Evolutionary conservation across 768 basidiomycete genomes (phyloP).

Genomic region (Lanmaoa pseudosensibilis): DNA sequence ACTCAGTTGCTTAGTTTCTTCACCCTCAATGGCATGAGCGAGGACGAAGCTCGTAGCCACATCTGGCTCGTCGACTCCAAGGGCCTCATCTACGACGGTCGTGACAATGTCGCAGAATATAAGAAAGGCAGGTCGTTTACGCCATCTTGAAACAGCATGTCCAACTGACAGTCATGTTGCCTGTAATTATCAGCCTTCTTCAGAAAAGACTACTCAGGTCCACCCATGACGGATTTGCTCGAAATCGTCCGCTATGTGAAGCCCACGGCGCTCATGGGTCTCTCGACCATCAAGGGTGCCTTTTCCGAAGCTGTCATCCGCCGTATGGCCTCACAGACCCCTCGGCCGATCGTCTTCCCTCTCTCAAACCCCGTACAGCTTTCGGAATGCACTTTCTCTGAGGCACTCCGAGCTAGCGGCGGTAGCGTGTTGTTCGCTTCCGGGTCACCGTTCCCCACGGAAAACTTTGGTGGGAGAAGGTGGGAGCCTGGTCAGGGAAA

Average conservation of each 20-base stretch:
- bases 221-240: conserved; percentile 69
- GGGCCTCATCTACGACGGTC: conserved; percentile 76
- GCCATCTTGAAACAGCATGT: background rate
- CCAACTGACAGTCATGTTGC: background rate
- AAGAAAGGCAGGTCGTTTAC: conserved; percentile 65
- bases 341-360: conserved; percentile 88
- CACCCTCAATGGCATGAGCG: conserved; percentile 71
- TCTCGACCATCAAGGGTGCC: conserved; percentile 85
- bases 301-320: conserved; percentile 72
- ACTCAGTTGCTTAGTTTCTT: conserved; percentile 89
- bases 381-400: conserved; percentile 77
- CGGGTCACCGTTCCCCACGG: conserved; percentile 80
- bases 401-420: conserved; percentile 68
- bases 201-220: conserved; percentile 74
- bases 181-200: conserved; percentile 65
- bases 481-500: conserved; percentile 89
- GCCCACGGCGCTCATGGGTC: conserved; percentile 86
- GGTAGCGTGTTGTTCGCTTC: conserved; percentile 84
- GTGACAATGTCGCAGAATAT: conserved; percentile 74
- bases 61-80: conserved; percentile 88
- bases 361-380: conserved; percentile 86
- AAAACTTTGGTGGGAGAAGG: conserved; percentile 51
- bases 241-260: conserved; percentile 80
- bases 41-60: conserved; percentile 70
- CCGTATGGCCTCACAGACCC: conserved; percentile 76